Evolutionary conservation across 768 basidiomycete species (phyloP).

Genomic region (Auricularia heimuer): DNA sequence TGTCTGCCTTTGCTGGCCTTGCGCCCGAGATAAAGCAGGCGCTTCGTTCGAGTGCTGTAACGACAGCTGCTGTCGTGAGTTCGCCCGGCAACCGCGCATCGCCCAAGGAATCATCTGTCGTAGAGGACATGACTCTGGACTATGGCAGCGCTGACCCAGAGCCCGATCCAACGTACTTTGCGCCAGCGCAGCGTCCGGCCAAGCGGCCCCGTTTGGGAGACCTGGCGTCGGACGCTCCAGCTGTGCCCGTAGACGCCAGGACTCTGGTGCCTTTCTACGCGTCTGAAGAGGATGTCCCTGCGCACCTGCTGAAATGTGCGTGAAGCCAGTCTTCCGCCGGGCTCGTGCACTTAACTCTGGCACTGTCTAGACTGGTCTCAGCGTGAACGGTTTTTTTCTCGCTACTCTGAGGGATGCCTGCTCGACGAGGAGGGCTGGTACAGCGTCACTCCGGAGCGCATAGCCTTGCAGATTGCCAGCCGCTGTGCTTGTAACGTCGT

Average conservation of each 20-base stretch:
- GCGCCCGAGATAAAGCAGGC: slow-evolving; percentile 26
- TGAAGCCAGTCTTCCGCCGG: slow-evolving; percentile 9
- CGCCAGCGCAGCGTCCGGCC: background rate
- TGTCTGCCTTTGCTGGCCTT: background rate
- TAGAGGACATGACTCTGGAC: slow-evolving; percentile 26
- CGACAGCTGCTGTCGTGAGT: too few species aligned
- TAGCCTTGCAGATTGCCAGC: slow-evolving; percentile 91
- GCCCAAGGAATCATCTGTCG: slow-evolving; percentile 30
- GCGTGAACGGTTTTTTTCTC: slow-evolving; percentile 69
- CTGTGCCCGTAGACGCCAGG: slow-evolving; percentile 40
- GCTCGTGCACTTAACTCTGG: background rate
- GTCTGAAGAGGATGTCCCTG: slow-evolving; percentile 56
- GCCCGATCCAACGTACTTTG: slow-evolving; percentile 16
- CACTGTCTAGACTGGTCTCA: slow-evolving; percentile 70
- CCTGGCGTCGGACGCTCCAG: background rate
- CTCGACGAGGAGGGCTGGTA: slow-evolving; percentile 98
- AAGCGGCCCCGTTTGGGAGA: background rate
- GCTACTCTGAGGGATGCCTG: slow-evolving; percentile 72
- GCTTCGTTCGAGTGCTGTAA: slow-evolving; percentile 13
- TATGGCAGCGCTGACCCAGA: slow-evolving; percentile 29
- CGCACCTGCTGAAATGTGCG: slow-evolving; percentile 76
- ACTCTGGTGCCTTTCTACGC: slow-evolving; percentile 66
- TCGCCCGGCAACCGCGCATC: slow-evolving; percentile 51
- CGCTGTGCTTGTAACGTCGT: slow-evolving; percentile 78
- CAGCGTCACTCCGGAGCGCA: slow-evolving; percentile 85